Evolutionary conservation across 2,329 filamentous ascomycete species (phyloP).

Genomic region (Colletotrichum sp.): DNA sequence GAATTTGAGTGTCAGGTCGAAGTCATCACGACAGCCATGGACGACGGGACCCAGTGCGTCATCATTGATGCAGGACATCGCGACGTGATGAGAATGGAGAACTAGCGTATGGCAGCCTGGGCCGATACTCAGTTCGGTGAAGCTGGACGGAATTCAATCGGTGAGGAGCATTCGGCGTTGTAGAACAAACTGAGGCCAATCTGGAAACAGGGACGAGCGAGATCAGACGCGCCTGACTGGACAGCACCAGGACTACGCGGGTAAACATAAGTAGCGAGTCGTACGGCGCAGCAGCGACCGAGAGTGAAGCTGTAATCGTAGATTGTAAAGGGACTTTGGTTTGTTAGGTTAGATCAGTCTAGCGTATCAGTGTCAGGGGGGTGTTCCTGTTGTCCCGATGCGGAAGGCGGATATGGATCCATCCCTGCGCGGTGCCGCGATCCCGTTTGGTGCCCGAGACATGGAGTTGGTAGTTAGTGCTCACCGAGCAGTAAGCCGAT

Average conservation of each 20-base stretch:
- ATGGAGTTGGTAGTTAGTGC: neutral
- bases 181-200: neutral
- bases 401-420: neutral
- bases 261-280: neutral
- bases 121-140: neutral
- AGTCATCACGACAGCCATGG: constrained; percentile 49
- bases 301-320: neutral
- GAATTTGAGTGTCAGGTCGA: constrained; percentile 56
- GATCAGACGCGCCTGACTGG: neutral
- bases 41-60: constrained; percentile 46
- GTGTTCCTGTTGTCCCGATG: neutral
- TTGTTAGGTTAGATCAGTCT: neutral
- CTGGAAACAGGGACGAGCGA: neutral
- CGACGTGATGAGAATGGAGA: neutral
- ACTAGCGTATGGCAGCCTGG: neutral
- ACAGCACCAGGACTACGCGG: neutral
- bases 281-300: neutral
- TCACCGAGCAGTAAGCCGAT: neutral
- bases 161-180: neutral
- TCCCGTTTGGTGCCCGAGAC: neutral
- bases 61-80: constrained; percentile 30
- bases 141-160: neutral
- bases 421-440: neutral
- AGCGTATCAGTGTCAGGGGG: neutral
- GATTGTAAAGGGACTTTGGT: neutral